These are phyloP conservation scores for Amanita inopinata DNA, from an alignment of 768 basidiomycete species.

Conservation along the genomic window DNA sequence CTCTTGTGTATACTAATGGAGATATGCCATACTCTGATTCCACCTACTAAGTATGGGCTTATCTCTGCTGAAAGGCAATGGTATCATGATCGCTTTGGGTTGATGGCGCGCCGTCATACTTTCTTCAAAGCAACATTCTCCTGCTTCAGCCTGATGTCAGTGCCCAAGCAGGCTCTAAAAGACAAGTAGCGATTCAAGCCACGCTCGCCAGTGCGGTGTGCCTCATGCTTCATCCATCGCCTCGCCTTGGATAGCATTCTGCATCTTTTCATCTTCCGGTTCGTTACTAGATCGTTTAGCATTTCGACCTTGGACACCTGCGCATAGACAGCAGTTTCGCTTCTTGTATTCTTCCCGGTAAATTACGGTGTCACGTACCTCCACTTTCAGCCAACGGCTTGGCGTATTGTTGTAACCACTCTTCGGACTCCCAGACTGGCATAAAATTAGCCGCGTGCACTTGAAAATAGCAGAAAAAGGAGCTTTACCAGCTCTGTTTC, in stretches of 20 bases:
- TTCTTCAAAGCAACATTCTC: too few species aligned
- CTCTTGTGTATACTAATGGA: too few species aligned
- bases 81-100: too few species aligned
- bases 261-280: constrained; percentile 21
- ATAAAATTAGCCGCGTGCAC: constrained; percentile 1
- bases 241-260: constrained; percentile 30
- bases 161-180: too few species aligned
- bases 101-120: too few species aligned
- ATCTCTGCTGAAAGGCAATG: too few species aligned
- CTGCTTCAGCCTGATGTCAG: too few species aligned
- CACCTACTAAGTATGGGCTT: too few species aligned
- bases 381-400: constrained; percentile 71
- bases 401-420: constrained; percentile 79
- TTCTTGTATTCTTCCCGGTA: not conserved
- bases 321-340: constrained; percentile 8
- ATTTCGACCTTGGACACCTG: constrained; percentile 49
- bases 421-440: constrained; percentile 92
- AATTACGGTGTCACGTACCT: constrained; percentile 31
- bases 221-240: constrained; percentile 57
- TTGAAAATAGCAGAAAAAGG: not conserved
- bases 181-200: too few species aligned
- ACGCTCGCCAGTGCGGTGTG: too few species aligned
- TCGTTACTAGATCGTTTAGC: constrained; percentile 20
- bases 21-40: too few species aligned
- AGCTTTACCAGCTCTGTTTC: constrained; percentile 68